Evolutionary conservation across 805 yeast species (phyloP), one percentile per base, ranked within the genome.

Genomic region (Priceomyces fermenticarens): DNA sequence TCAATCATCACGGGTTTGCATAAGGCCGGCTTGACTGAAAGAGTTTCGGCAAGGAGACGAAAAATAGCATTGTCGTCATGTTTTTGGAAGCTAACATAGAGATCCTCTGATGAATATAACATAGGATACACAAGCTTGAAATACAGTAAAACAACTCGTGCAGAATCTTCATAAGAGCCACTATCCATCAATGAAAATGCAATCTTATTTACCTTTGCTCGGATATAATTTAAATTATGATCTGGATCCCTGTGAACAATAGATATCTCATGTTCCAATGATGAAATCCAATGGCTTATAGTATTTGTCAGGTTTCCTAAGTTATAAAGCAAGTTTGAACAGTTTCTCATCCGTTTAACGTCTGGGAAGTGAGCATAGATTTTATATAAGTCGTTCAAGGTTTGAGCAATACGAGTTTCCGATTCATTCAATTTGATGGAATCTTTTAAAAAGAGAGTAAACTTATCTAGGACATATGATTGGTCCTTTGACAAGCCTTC

Each of bases 271-370:
- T 63, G 49, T 5, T 59, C 54, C 11, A 70, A 42, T 13, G 67
- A 61, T 49, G 29, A 7, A 46, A 49, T 31, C 46, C 51, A 49
- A 15, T 39, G 33, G 12, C 50, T 38, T 2, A 5, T 14, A 12
- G 32, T 43, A 3, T 55, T 29, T 16, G 53, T 37, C 28, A 45
- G 55, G 7, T 54, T 58, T 0, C 73, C 77, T 36, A 62, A 49
- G 42, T 73, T 70, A 49, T 64, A 77, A 5, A 67, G 54, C 10
- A 78, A 36, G 45, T 73, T 75, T 3, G 80, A 69, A 3, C 78
- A 45, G 48, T 76, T 77, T 36, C 67, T 59, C 5, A 73, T 52
- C 41, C 82, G 53, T 45, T 71, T 75, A 13, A 34, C 39, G 29
- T 63, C 71, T 26, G 56, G 64, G 36, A 55, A 49, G 4, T 44